Percentiles rank a stretch among this genome's conserved stretches.
Evolutionary conservation across 1,284 basidiomycete genomes (phyloP).

Genomic region (Flammula alnicola): DNA sequence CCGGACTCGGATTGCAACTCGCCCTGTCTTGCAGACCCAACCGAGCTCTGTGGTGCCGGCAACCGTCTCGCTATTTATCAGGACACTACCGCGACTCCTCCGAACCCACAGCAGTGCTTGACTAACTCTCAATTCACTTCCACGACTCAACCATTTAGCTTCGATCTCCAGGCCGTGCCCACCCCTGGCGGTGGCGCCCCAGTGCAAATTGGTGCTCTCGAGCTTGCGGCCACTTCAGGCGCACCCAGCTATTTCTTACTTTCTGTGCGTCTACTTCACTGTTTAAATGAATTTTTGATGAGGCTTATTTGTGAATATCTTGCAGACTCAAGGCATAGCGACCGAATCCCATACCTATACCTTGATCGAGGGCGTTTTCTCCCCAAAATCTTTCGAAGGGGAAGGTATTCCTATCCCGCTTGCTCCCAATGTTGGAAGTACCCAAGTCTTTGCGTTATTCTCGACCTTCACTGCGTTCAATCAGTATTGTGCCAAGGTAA

Average conservation of each 20-base stretch:
- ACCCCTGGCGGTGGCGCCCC: conserved; percentile 6
- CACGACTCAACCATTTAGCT: conserved; percentile 20
- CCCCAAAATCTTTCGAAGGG: conserved; percentile 6
- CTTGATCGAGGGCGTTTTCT: conserved; percentile 15
- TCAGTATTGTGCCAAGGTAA: conserved; percentile 22
- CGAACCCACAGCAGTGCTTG: conserved; percentile 13
- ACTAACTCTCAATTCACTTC: conserved; percentile 4
- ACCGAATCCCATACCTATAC: too few relatives aligned
- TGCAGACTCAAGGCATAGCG: too few relatives aligned
- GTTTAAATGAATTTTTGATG: too few relatives aligned
- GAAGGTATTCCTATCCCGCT: conserved; percentile 12
- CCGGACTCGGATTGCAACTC: conserved; percentile 22
- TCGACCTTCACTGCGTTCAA: conserved; percentile 8
- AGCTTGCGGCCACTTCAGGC: neutral
- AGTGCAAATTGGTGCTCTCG: conserved; percentile 3
- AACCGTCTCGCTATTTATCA: conserved; percentile 20
- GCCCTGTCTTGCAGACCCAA: conserved; percentile 17
- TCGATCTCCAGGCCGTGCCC: conserved; percentile 22
- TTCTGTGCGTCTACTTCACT: conserved; percentile 2
- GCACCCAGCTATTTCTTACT: neutral
- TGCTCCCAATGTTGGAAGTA: conserved; percentile 18
- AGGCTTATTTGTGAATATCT: too few relatives aligned
- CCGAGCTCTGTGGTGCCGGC: conserved; percentile 22
- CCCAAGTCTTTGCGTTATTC: conserved; percentile 17
- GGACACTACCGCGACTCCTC: conserved; percentile 17